Conservation (phyloP, 768 basidiomycete species). For the Suillus paluster region DNA sequence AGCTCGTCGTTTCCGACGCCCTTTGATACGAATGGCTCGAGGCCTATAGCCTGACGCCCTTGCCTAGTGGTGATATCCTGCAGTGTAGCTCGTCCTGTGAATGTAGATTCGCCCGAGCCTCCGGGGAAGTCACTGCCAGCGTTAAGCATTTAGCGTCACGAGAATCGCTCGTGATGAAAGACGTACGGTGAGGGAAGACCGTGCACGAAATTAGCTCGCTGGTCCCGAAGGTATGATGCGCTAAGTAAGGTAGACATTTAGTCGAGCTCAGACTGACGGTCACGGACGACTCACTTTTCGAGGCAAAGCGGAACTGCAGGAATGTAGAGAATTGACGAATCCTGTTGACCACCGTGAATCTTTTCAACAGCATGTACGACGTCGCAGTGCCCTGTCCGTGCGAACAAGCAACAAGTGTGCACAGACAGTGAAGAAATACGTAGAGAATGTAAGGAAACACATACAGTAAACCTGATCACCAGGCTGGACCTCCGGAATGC, state of each 20-base stretch:
- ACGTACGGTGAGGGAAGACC: constrained; percentile 56
- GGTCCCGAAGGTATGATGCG: constrained; percentile 52
- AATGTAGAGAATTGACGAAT: constrained; percentile 62
- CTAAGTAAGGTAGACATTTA: constrained; percentile 28
- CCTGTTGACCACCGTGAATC: constrained; percentile 48
- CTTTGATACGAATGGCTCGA: constrained; percentile 39
- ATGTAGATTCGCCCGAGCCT: constrained; percentile 53
- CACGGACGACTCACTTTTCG: constrained; percentile 43
- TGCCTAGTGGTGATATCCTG: constrained; percentile 39
- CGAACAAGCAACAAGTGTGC: not conserved
- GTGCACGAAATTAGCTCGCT: constrained; percentile 48
- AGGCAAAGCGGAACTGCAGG: constrained; percentile 56
- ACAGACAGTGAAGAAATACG: not conserved
- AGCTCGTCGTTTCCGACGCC: constrained; percentile 19
- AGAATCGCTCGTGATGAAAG: not conserved
- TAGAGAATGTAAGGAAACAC: constrained; percentile 11
- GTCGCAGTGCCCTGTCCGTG: constrained; percentile 54
- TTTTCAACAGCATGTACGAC: constrained; percentile 58
- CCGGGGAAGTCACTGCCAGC: constrained; percentile 53
- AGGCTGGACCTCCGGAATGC: constrained; percentile 60
- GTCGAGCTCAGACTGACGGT: not conserved
- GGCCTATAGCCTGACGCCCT: constrained; percentile 46
- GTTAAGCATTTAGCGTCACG: not conserved
- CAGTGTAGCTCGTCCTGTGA: constrained; percentile 40
- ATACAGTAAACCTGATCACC: constrained; percentile 68